phyloP scores from a whole-genome alignment of 352 stramenopile species.

The Peronosclerospora sorghi region DNA sequence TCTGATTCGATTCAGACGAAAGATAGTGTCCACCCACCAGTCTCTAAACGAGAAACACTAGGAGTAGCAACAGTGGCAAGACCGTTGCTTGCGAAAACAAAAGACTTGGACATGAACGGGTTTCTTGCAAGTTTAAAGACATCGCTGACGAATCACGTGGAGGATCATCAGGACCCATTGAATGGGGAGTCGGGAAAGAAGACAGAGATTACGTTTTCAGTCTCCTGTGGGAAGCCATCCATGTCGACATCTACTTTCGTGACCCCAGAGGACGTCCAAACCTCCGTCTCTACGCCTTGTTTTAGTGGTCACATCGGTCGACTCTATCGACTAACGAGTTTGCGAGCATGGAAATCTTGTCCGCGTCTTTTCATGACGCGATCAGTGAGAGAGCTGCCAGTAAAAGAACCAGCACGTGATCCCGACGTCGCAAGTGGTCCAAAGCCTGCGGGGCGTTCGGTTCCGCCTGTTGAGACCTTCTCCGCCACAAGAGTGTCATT shows the following conservation, averaged over 20 bases:
- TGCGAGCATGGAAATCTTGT: constrained; percentile 13
- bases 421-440: too few relatives aligned
- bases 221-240: constrained; percentile 4
- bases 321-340: constrained; percentile 18
- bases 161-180: constrained; percentile 10
- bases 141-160: constrained; percentile 4
- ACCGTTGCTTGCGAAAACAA: constrained; percentile 13
- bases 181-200: constrained; percentile 11
- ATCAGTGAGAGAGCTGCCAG: constrained; percentile 11
- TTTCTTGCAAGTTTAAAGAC: constrained; percentile 59
- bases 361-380: constrained; percentile 20
- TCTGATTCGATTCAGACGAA: constrained; percentile 6
- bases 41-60: constrained; percentile 10
- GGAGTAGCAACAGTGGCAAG: constrained; percentile 12
- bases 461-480: constrained; percentile 1
- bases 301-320: constrained; percentile 31
- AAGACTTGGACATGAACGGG: constrained; percentile 53
- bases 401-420: too few relatives aligned
- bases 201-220: constrained; percentile 28
- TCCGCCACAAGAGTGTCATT: constrained; percentile 25
- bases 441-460: not conserved
- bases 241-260: not conserved
- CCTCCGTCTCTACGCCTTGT: constrained; percentile 7
- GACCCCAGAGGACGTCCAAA: too few relatives aligned
- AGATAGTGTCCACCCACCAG: constrained; percentile 1